Percentiles rank a stretch among this genome's conserved stretches.
These are phyloP conservation scores for Phragmites australis DNA, from an alignment of 176 grass and related monocot genomes.

Conservation along the genomic window DNA sequence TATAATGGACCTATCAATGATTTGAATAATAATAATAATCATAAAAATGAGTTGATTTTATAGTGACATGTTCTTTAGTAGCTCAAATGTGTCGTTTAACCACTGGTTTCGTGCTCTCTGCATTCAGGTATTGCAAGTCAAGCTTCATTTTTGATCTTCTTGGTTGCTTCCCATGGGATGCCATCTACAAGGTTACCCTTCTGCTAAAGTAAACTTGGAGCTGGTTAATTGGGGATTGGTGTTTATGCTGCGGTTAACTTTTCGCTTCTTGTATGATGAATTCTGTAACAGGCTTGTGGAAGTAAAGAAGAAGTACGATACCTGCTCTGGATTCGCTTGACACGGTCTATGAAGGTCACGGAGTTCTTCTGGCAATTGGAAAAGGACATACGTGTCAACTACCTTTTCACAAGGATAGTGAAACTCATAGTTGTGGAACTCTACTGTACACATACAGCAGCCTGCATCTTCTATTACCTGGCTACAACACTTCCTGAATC, in stretches of 20 bases:
- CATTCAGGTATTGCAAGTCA: slow-evolving; percentile 74
- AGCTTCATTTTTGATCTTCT: slow-evolving; percentile 77
- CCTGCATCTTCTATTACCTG: slow-evolving; percentile 96
- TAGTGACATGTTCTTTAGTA: neutral
- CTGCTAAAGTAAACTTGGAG: neutral
- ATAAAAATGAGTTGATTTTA: too few relatives aligned
- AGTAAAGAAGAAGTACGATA: slow-evolving; percentile 85
- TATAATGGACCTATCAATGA: too few relatives aligned
- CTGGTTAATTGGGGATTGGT: neutral
- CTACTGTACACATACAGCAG: slow-evolving; percentile 92
- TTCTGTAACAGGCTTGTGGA: slow-evolving; percentile 59
- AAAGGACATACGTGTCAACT: slow-evolving; percentile 96
- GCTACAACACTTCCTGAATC: slow-evolving; percentile 86
- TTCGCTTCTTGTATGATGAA: neutral
- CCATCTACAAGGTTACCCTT: slow-evolving; percentile 74
- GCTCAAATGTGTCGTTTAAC: neutral
- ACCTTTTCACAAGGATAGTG: slow-evolving; percentile 95
- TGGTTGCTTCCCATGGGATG: slow-evolving; percentile 90
- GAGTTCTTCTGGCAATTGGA: slow-evolving; percentile 75
- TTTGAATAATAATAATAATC: too few relatives aligned
- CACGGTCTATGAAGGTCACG: slow-evolving; percentile 60
- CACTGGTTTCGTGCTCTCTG: neutral
- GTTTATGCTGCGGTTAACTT: neutral
- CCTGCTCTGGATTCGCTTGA: slow-evolving; percentile 88
- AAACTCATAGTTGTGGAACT: slow-evolving; percentile 96